A percentile compares a stretch with the other conserved stretches of the same genome.
Evolutionary conservation across 805 yeast genomes (phyloP).

Genomic region (Priceomyces medius): DNA sequence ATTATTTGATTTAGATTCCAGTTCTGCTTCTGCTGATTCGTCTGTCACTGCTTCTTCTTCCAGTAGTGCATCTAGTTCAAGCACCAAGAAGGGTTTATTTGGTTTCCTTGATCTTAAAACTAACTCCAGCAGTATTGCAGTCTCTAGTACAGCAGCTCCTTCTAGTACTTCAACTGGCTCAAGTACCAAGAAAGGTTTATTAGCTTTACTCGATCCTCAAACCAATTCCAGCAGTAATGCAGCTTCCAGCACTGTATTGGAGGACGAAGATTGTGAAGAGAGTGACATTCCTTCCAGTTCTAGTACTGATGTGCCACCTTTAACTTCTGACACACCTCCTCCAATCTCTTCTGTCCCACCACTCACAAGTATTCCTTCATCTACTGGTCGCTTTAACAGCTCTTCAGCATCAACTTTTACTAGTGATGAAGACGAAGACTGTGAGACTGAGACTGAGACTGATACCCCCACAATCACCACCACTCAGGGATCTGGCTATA

Average conservation of each 20-base stretch:
- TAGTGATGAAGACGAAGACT: conserved; percentile 9
- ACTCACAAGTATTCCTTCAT: background rate
- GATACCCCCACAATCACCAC: background rate
- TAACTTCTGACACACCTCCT: conserved; percentile 2
- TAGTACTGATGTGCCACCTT: conserved; percentile 6
- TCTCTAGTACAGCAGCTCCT: conserved; percentile 1
- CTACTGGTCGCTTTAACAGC: background rate
- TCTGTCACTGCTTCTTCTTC: conserved; percentile 6
- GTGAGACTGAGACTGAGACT: conserved; percentile 11
- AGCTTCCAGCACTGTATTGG: conserved; percentile 5
- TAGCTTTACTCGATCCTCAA: conserved; percentile 3
- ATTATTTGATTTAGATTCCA: background rate
- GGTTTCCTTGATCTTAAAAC: background rate
- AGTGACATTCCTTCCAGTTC: background rate
- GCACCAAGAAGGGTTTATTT: background rate
- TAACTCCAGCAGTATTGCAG: background rate
- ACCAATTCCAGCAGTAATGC: conserved; percentile 4
- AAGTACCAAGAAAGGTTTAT: conserved; percentile 1
- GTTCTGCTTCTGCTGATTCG: background rate
- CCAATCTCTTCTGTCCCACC: conserved; percentile 2
- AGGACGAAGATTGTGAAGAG: conserved; percentile 11
- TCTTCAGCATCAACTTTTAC: background rate
- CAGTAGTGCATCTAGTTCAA: conserved; percentile 1
- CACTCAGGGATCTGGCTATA: background rate
- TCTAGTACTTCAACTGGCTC: background rate